Base-by-base conservation (phyloP, 2,329 filamentous ascomycete species). In the Xylaria sp. region DNA sequence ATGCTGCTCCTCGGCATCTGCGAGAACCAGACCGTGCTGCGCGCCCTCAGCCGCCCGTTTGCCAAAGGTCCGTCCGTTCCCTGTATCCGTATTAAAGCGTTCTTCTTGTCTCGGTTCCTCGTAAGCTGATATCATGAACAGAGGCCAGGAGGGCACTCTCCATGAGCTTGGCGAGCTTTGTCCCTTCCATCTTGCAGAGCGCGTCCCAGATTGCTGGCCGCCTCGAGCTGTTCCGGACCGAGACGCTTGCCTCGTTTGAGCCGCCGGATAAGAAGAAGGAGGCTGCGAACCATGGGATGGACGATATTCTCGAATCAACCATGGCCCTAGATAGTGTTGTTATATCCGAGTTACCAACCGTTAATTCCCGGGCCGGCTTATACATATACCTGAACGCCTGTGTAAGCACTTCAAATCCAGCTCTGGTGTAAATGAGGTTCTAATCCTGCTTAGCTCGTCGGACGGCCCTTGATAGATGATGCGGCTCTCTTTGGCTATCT, bases 301-400 rank as follows among this genome's bases (percentile, higher is more conserved):
- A 85, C 53, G 81, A 85, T 41, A 71, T 86, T 29, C 71, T 86
- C 20, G 82, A 85, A 64, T 79, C 82, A 19, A 76, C 78, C 4
- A 76, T 86, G 50, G 81, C 77, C 0, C 69, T 85, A 38, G 81
- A 84, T n/a, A 81, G 71, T 58, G 76, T 82, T 39, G 77, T 78
- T 13, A 70, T 85, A 9, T 69, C 79, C 21, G 90, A 95, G 45
- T 74, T 92, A 8, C 88, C 89, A 2, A 77, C 85, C 24, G 78
- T 87, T 44, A 91, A 90, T 61, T 90, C 91, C 2, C 83, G 91
- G 69, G 89, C 90, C 47, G 92, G 90, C 4, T 78, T 96, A 50
- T 96, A 94, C 67, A 80, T 96, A 6, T 94, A 93, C 69, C 76
- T 97, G 7, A 94, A 92, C 68, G 86, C 91, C 50, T 81, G 89